Evolutionary conservation across 1,139 yeast species (phyloP), one percentile per base, ranked within the genome.

Genomic region (Debaryomyces fabryi): DNA sequence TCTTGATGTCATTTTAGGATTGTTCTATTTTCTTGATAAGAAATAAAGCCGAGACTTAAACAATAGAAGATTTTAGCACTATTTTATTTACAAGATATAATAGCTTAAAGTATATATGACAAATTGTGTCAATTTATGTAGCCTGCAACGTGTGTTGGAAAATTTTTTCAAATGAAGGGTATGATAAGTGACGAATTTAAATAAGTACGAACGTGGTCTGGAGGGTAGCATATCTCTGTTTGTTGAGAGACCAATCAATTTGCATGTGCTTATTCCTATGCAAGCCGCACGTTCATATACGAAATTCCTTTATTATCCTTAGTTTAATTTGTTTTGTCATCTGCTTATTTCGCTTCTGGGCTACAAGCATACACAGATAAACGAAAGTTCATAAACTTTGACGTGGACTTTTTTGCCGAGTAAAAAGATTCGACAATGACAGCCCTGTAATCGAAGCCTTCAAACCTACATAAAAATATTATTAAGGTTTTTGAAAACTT

Each of bases 1-100:
- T 65, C 83, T 76, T 2, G 81, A 60, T 36, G 79, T 68, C 83
- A 78, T 77, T 39, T n/a, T 27, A 27, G 10, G 6, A 12, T 42
- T 56, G 18, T 30, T 30, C 34, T 30, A 30, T 30, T 13, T 13
- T 30, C n/a, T 34, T 32, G 35, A 32, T 32, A 34, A 16, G 37
- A 34, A 16, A 7, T 34, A 32, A 32, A 27, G n/a, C 30, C 12
- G 12, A 30, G 10, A 30, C n/a, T 30, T 30, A 30, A 30, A 30
- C 18, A 34, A 34, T 18, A 16, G 37, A 34, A 27, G 13, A 27
- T 12, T 9, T 34, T 18, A 34, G 15, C 12, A 18, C 21, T 20
- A 20, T 20, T 21, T n/a, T 35, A 20, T 20, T 21, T 35, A 35
- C 23, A 21, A 20, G 38, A 20, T 35, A 18, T 20, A 20, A 35